Evolutionary conservation across 192 early-diverging fungal species (phyloP), one percentile per base, ranked within the genome.

Genomic region (Podila minutissima): DNA sequence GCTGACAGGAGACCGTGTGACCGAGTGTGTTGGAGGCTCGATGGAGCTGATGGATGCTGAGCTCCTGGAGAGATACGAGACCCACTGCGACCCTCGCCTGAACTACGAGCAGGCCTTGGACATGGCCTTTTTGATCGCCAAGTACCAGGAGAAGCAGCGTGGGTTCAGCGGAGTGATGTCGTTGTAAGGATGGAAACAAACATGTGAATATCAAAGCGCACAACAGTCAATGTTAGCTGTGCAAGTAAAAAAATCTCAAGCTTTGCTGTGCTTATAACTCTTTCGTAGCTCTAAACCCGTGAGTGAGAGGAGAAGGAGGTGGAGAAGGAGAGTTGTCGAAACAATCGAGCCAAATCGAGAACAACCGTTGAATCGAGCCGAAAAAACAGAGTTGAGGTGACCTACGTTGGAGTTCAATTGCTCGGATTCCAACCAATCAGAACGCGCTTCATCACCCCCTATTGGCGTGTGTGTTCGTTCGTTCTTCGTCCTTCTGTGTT

Each of bases 61-160:
- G 64, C 85, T 99, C n/a, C 79, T 88, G 37, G 91, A 77, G 58
- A 97, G 97, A 82, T 99, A 99, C 83, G 93, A 95, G 86, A 99
- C 94, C 28, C 93, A 93, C 84, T 99, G 96, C 85, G 96, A 97
- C 66, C 96, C 96, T 24, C 90, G 96, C 24, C 82, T 99, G 51
- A 99, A 99, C 83, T 97, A 98, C 89, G 93, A 97, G 85, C 97
- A 99, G 74, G 93, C 93, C 46, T 79, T 99, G 58, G 97, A 99
- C 77, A 91, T 99, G 76, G 95, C 97, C 15, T 98, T 97, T 85
- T 87, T 93, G 84, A 96, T 99, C 72, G 96, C 96, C 12, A 93
- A 92, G 69, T 93, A 94, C 74, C 95, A 91, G 82, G 86, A 92
- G 83, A 79, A 84, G 66, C 79, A 87, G 70, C 88, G 90, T 19